Base-by-base conservation (phyloP, 768 basidiomycete genomes). In the Calocybe indica region DNA sequence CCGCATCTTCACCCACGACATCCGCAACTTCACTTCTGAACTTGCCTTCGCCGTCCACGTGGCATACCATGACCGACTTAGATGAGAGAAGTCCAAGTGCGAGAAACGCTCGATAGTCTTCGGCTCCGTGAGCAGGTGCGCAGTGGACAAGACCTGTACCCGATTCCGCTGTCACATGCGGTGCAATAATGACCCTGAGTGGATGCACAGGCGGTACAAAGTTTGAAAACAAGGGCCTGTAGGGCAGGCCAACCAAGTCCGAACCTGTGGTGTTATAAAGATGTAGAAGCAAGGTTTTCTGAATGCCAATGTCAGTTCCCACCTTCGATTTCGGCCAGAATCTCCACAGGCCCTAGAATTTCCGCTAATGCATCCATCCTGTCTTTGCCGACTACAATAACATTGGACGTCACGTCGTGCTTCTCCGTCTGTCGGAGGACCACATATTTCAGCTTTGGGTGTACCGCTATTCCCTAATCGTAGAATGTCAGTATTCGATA, bases 141-240 rank as follows among this genome's bases (percentile, higher is more conserved):
- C 87, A 90, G 58, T 98, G 95, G 1, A 99, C 95, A 9, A 97
- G 76, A 32, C 95, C 94, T 1, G 94, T 96, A 5, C 95, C 95
- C n/a, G 92, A 87, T 12, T 83, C 78, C 0, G 86, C 65, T 1
- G 85, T 91, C 11, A 98, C 95, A 59, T 95, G 87, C 0, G 73
- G 64, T 1, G 90, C 83, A 1, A 78, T 60, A 35, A 95, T 75
- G 40, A 96, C 63, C 35, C 64, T 61, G n/a, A 75, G 64, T 12
- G 64, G 48, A n/a, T 60, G 49, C 6, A 48, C 40, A 11, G 62
- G 55, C 31, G 71, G 55, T 43, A 55, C 47, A 14, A 66, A 43
- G 7, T 65, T 50, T 1, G 69, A 61, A 61, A 93, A 93, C 10
- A 86, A 70, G 36, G 85, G 74, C 1, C 56, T 64, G 58, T 92